phyloP scores from a whole-genome alignment of 306 rosid genomes.

The Vigna radiata region DNA sequence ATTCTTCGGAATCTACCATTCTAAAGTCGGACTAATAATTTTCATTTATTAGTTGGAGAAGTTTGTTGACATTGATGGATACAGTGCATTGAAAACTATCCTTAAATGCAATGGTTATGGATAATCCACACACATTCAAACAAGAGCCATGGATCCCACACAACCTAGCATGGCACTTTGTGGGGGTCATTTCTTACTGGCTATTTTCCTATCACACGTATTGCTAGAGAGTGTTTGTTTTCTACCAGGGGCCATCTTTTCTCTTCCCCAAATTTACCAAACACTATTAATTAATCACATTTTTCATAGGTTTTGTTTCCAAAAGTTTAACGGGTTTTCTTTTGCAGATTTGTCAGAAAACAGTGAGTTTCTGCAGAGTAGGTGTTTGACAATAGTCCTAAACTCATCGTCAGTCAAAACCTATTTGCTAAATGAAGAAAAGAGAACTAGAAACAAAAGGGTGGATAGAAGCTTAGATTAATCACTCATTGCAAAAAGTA shows the following conservation, averaged over 20 bases:
- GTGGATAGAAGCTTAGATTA: neutral
- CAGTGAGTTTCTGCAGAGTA: neutral
- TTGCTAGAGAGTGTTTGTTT: neutral
- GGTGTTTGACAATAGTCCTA: neutral
- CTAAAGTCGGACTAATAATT: neutral
- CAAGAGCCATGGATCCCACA: conserved; percentile 25
- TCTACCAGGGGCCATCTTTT: neutral
- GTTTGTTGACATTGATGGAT: neutral
- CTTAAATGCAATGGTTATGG: neutral
- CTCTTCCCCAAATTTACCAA: neutral
- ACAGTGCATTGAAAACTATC: neutral
- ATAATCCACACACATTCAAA: conserved; percentile 7
- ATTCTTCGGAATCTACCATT: conserved; percentile 33
- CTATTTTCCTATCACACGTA: conserved; percentile 22
- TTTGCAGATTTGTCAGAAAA: neutral
- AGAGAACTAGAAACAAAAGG: neutral
- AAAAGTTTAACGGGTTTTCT: neutral
- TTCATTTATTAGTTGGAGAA: conserved; percentile 18
- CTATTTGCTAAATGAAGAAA: neutral
- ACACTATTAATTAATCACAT: neutral
- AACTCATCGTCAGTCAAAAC: neutral
- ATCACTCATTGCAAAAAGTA: neutral
- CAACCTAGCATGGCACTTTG: conserved; percentile 12
- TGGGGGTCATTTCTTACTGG: conserved; percentile 1
- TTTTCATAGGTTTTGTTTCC: neutral